These are phyloP conservation scores for Candida peoriensis DNA, from an alignment of 805 yeast genomes.

Conservation along the genomic window DNA sequence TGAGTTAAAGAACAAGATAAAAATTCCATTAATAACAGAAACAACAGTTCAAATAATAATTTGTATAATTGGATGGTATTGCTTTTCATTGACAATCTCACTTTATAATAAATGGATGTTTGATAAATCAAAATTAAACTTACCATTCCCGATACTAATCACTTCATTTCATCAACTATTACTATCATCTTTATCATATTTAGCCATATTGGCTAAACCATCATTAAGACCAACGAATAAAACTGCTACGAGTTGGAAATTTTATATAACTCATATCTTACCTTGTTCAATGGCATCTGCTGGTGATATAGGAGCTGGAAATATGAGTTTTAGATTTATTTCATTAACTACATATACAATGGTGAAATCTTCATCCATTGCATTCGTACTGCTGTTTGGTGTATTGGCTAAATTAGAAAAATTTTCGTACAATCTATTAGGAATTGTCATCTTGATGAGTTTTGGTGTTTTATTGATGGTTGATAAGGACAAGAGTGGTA, in stretches of 20 bases:
- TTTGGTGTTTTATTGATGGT: constrained; percentile 88
- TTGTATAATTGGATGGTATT: constrained; percentile 55
- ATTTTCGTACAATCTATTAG: constrained; percentile 60
- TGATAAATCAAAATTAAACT: constrained; percentile 63
- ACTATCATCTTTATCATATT: constrained; percentile 45
- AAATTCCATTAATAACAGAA: constrained; percentile 8
- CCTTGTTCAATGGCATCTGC: constrained; percentile 89
- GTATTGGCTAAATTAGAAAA: constrained; percentile 73
- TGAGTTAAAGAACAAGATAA: not conserved
- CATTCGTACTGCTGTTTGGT: constrained; percentile 87
- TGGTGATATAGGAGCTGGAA: constrained; percentile 92
- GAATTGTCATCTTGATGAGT: constrained; percentile 76
- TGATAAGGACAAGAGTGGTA: constrained; percentile 30
- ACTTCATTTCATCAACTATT: constrained; percentile 84
- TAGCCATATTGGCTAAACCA: constrained; percentile 16
- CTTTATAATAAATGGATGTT: constrained; percentile 98
- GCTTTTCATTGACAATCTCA: constrained; percentile 63
- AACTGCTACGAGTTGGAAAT: constrained; percentile 22
- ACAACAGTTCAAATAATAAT: constrained; percentile 12
- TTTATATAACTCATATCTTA: constrained; percentile 50
- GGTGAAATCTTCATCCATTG: constrained; percentile 83
- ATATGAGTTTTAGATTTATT: constrained; percentile 73
- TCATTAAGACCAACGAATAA: constrained; percentile 12
- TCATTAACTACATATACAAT: constrained; percentile 85
- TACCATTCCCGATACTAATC: constrained; percentile 77